Conservation (phyloP, 2,329 filamentous ascomycete species). For the Chrysosporium queenslandicum region DNA sequence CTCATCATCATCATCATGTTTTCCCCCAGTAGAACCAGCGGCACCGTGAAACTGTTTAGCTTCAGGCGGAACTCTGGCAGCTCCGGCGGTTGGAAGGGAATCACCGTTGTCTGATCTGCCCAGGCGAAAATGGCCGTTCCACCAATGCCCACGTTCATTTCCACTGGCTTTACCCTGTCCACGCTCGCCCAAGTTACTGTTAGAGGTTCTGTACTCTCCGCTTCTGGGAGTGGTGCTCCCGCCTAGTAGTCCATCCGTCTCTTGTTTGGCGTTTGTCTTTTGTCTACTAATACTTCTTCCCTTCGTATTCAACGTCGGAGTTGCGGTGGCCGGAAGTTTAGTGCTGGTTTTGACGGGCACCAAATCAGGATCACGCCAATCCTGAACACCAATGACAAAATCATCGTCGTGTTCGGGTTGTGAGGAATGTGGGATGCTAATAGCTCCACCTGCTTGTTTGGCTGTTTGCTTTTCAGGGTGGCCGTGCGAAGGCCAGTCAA, state of each 20-base stretch:
- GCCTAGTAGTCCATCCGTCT: slow-evolving; percentile 43
- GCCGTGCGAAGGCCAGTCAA: slow-evolving; percentile 62
- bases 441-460: slow-evolving; percentile 18
- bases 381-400: slow-evolving; percentile 75
- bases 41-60: slow-evolving; percentile 17
- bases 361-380: slow-evolving; percentile 73
- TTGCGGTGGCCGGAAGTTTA: slow-evolving; percentile 20
- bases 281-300: neutral
- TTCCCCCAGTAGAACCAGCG: slow-evolving; percentile 15
- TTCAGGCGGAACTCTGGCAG: neutral
- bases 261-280: slow-evolving; percentile 25
- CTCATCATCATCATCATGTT: slow-evolving; percentile 25
- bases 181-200: slow-evolving; percentile 6
- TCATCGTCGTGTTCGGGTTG: slow-evolving; percentile 37
- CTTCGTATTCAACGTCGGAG: slow-evolving; percentile 7
- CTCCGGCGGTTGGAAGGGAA: neutral
- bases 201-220: slow-evolving; percentile 51
- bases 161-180: slow-evolving; percentile 14
- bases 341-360: slow-evolving; percentile 36
- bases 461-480: slow-evolving; percentile 36
- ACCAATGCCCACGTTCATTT: slow-evolving; percentile 24
- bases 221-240: slow-evolving; percentile 63
- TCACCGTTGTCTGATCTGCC: slow-evolving; percentile 19
- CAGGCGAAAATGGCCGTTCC: slow-evolving; percentile 26
- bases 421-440: slow-evolving; percentile 15